Conservation (phyloP, 2,329 filamentous ascomycete genomes). For the Blumeria graminis region DNA sequence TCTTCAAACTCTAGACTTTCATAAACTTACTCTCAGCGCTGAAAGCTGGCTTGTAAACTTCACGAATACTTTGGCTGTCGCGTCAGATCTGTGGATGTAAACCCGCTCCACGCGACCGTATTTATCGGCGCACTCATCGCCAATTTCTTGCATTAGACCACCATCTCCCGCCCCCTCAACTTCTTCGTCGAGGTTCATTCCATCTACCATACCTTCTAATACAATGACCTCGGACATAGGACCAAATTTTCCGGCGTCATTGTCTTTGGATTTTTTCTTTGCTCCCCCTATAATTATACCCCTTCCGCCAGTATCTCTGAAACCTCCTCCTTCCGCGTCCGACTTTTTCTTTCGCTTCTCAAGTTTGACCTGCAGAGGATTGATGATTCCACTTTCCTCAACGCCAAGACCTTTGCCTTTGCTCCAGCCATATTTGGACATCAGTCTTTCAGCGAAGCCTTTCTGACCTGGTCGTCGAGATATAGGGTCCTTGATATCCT, state of each 20-base stretch:
- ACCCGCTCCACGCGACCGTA: slow-evolving; percentile 68
- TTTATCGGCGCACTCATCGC: slow-evolving; percentile 75
- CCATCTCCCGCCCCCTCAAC: slow-evolving; percentile 35
- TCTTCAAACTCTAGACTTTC: not conserved
- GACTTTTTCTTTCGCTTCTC: slow-evolving; percentile 62
- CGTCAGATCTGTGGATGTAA: slow-evolving; percentile 39
- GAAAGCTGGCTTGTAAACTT: slow-evolving; percentile 74
- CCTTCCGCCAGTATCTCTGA: slow-evolving; percentile 37
- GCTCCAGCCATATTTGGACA: slow-evolving; percentile 86
- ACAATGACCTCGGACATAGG: slow-evolving; percentile 64
- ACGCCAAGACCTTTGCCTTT: slow-evolving; percentile 74
- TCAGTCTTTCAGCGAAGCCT: slow-evolving; percentile 66
- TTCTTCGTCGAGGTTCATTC: slow-evolving; percentile 58
- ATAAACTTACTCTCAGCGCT: slow-evolving; percentile 46
- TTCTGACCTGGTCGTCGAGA: slow-evolving; percentile 54
- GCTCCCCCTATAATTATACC: slow-evolving; percentile 59
- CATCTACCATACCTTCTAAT: slow-evolving; percentile 63
- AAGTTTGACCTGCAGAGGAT: slow-evolving; percentile 62
- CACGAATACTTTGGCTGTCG: slow-evolving; percentile 51
- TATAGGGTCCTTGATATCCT: slow-evolving; percentile 20
- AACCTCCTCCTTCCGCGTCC: slow-evolving; percentile 59
- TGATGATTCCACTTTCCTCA: slow-evolving; percentile 57
- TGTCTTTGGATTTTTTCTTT: slow-evolving; percentile 22
- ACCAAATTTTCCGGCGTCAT: slow-evolving; percentile 34
- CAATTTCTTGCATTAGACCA: slow-evolving; percentile 75